phyloP scores from a whole-genome alignment of 2,329 filamentous ascomycete species.

The Aspergillus texensis region DNA sequence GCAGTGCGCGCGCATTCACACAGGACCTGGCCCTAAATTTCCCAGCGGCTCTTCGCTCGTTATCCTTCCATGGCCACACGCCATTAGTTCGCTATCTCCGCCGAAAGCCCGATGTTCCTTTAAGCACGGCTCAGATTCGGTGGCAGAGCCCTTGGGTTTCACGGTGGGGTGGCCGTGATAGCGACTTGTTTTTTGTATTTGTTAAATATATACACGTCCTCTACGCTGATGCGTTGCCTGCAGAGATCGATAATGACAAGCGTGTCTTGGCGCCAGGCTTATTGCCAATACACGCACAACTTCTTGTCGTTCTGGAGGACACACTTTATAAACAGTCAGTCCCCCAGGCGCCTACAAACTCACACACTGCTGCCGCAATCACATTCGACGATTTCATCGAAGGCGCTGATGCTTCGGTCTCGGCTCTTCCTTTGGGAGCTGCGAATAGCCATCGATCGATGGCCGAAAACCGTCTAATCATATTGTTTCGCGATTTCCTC shows the following conservation, averaged over 20 bases:
- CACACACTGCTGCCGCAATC: constrained; percentile 53
- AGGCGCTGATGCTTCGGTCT: constrained; percentile 67
- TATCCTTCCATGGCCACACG: constrained; percentile 66
- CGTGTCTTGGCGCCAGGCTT: constrained; percentile 73
- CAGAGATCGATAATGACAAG: constrained; percentile 55
- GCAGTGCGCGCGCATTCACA: constrained; percentile 53
- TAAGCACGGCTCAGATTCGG: constrained; percentile 71
- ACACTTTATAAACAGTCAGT: constrained; percentile 74
- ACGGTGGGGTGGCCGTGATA: constrained; percentile 84
- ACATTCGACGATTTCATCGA: constrained; percentile 69
- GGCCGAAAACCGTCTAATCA: constrained; percentile 84
- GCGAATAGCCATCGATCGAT: constrained; percentile 76
- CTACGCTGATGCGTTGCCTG: constrained; percentile 70
- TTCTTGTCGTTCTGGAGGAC: constrained; percentile 76
- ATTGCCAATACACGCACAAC: constrained; percentile 78
- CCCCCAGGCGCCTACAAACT: constrained; percentile 49
- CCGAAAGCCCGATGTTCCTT: constrained; percentile 66
- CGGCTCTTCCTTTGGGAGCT: constrained; percentile 65
- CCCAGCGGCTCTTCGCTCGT: constrained; percentile 63
- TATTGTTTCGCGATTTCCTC: constrained; percentile 79
- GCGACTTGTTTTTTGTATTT: constrained; percentile 89
- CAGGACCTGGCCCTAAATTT: constrained; percentile 70
- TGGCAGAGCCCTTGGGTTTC: constrained; percentile 86
- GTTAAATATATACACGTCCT: constrained; percentile 85
- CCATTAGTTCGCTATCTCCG: constrained; percentile 62